These are phyloP conservation scores for Aspergillus bombycis DNA, from an alignment of 2,329 filamentous ascomycete genomes.

Conservation along the genomic window DNA sequence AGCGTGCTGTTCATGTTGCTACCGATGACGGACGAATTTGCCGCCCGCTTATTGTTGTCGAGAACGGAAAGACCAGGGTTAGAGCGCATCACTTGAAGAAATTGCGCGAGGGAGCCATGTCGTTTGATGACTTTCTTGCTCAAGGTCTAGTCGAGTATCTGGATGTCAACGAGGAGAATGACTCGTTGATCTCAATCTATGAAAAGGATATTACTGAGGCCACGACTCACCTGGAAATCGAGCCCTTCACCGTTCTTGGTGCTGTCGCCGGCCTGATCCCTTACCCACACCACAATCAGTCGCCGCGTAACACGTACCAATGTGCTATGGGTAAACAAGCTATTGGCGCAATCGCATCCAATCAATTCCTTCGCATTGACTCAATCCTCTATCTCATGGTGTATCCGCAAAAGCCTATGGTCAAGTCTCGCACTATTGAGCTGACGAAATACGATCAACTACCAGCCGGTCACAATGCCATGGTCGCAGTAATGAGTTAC, in stretches of 20 bases:
- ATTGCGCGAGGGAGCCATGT: conserved; percentile 78
- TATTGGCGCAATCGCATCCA: conserved; percentile 96
- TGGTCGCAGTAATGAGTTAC: conserved; percentile 98
- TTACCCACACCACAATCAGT: conserved; percentile 98
- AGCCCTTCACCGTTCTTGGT: conserved; percentile 94
- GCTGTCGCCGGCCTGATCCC: conserved; percentile 96
- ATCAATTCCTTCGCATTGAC: conserved; percentile 96
- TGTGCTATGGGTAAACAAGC: conserved; percentile 99
- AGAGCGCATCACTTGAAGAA: conserved; percentile 77
- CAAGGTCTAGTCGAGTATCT: conserved; percentile 93
- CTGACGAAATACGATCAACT: conserved; percentile 96
- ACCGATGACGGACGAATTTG: conserved; percentile 98
- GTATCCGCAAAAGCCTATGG: conserved; percentile 96
- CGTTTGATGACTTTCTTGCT: conserved; percentile 92
- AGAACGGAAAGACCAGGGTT: conserved; percentile 81
- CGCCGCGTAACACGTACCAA: conserved; percentile 97
- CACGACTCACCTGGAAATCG: conserved; percentile 95
- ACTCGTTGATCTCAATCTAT: conserved; percentile 88
- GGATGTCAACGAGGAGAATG: conserved; percentile 98
- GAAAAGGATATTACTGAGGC: conserved; percentile 80
- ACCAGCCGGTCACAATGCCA: conserved; percentile 94
- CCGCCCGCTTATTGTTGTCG: conserved; percentile 91
- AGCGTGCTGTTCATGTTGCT: conserved; percentile 88
- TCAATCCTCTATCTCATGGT: conserved; percentile 95
- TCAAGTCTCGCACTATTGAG: conserved; percentile 95